Evolutionary conservation across 148 eudicot genomes (phyloP).

Genomic region (Rheum nobile): DNA sequence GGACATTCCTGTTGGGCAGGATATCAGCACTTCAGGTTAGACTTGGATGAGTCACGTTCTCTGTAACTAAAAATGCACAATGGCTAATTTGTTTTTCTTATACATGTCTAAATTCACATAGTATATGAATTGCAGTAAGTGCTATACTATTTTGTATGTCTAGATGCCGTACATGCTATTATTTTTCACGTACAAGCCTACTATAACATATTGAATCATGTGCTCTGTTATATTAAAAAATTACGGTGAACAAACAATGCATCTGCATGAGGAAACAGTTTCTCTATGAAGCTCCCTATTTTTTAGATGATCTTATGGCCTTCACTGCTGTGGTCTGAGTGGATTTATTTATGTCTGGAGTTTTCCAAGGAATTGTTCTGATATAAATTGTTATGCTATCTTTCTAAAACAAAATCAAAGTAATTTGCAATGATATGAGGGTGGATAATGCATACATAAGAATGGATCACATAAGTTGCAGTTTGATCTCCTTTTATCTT

Average conservation of each 20-base stretch:
- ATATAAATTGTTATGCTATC: not conserved
- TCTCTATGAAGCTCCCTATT: not conserved
- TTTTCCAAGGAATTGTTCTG: not conserved
- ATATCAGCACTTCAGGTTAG: conserved; percentile 69
- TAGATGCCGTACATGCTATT: not conserved
- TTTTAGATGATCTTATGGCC: not conserved
- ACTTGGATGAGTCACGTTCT: not conserved
- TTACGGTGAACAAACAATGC: not conserved
- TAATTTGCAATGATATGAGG: not conserved
- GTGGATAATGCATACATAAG: not conserved
- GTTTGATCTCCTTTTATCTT: not conserved
- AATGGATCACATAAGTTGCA: not conserved
- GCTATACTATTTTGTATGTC: not conserved
- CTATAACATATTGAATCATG: not conserved
- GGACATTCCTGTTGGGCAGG: conserved; percentile 96
- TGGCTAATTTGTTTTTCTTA: not conserved
- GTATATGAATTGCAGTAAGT: not conserved
- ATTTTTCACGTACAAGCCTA: not conserved
- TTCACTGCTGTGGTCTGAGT: not conserved
- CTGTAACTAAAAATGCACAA: not conserved
- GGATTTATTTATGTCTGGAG: not conserved
- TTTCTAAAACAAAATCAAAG: not conserved
- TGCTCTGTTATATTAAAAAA: not conserved
- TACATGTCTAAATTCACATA: not conserved
- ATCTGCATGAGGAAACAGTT: not conserved